Base-by-base conservation (phyloP, 768 basidiomycete species). In the Exidia glandulosa region DNA sequence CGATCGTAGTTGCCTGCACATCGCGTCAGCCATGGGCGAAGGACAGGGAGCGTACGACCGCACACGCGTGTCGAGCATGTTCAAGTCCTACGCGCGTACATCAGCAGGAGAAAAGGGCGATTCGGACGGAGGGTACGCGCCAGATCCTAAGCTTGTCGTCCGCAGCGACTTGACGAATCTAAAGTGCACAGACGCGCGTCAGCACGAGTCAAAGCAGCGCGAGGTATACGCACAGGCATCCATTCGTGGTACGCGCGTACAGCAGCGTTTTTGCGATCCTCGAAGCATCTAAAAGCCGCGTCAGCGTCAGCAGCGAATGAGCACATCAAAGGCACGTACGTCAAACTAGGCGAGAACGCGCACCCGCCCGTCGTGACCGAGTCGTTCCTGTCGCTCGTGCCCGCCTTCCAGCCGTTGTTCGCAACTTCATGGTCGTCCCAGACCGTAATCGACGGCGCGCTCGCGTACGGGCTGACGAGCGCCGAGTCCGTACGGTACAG, bases 11-110 rank as follows among this genome's bases (percentile, higher is more conserved):
- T 75, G 2, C 79, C 78, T 67, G 25, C 19, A 27, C 33, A 37
- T 3, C 14, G 4, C 57, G 52, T 27, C 31, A 31, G 19, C 3
- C 7, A 52, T 13, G 31, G 45, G 14, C 12, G 27, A 30, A 41
- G 29, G 60, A 34, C n/a, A 64, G 41, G 10, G 27, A 33, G 14
- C 10, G 29, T 14, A 66, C 74, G 62, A 59, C n/a, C n/a, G n/a
- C n/a, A n/a, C n/a, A 80, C 83, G 77, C 27, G 83, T 84, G 66
- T 85, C 83, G 16, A 85, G 73, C 81, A 85, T 81, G 12, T 80
- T 78, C 64, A 83, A 67, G 64, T 83, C 82, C 70, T 45, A 5
- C 41, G 19, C 41, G 10, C 41, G 23, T 10, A 45, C 19, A 19
- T 19, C 16, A 23, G 19, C 41, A 7, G 34, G 7, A 36, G 16